Evolutionary conservation across 176 grass and related monocot genomes (phyloP), one percentile per base, ranked within the genome.

Genomic region (Tuctoria greenei): DNA sequence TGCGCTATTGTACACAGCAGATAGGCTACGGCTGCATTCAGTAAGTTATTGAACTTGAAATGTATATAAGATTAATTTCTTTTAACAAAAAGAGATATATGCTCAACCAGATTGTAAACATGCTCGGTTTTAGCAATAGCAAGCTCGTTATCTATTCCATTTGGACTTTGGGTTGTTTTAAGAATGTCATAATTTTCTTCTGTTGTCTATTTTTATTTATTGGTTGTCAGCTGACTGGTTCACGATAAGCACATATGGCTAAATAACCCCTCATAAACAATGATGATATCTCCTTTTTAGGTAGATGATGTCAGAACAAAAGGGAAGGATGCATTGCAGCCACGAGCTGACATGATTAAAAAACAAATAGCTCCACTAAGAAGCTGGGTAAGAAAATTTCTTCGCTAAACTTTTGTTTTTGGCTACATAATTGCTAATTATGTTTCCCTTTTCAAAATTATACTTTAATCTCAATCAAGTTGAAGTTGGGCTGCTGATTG

Each of bases 1-100:
- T 25, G 66, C 84, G 34, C 60, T 88, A 34, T 52, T 84, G 25
- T 92, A 92, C 63, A 83, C 72, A 51, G 95, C 84, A 55, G 64
- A 92, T 84, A 98, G 84, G 76, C 69, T 94, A 63, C 68, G 94
- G 61, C 75, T 97, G 78, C 75, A 91, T 82, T 89, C 81, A 54
- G 95, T 97, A 85, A 82, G 95, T 97, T 39, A 18, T 25, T 17
- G 28, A 68, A 31, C 44, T 64, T 81, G 35, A 82, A 75, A 18
- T 64, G 25, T 46, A 67, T 72, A 23, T 69, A 42, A 34, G 25
- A 50, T 40, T 51, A 56, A 64, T 12, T 1, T 11, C 24, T 8
- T 71, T 68, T 47, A 68, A n/a, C 18, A 34, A 68, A 38, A 78
- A 23, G 5, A 39, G 23, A 4, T 28, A 26, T 11, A 15, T 37